phyloP scores from a whole-genome alignment of 345 rosid species.

The Eucalyptus melliodora region DNA sequence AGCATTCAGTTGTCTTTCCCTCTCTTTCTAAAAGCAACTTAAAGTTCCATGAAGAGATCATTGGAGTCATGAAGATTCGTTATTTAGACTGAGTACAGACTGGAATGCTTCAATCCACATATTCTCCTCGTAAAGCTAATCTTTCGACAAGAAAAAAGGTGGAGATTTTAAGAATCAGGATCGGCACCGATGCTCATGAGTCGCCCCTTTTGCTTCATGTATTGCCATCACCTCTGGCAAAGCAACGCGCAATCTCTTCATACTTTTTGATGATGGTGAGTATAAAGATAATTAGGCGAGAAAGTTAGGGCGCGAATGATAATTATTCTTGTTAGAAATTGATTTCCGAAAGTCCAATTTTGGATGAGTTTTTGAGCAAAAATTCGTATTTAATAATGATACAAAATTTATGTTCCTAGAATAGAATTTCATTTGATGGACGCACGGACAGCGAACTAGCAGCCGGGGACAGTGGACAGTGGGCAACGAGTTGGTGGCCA shows the following conservation, averaged over 20 bases:
- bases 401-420: accelerated
- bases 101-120: neutral
- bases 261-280: neutral
- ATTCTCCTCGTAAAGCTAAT: neutral
- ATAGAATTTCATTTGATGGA: too few relatives aligned
- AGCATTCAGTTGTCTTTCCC: neutral
- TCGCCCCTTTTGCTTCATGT: neutral
- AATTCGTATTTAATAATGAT: accelerated
- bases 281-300: neutral
- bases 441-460: accelerated
- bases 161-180: neutral
- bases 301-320: neutral
- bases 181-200: neutral
- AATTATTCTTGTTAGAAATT: too few relatives aligned
- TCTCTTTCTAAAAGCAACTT: neutral
- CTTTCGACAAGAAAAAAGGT: neutral
- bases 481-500: too few relatives aligned
- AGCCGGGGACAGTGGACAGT: too few relatives aligned
- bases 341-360: accelerated
- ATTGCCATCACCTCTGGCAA: neutral
- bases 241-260: neutral
- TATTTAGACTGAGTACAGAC: neutral
- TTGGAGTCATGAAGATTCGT: neutral
- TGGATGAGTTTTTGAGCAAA: too few relatives aligned
- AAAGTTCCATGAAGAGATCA: neutral